A percentile compares a stretch with the other conserved stretches of the same genome.
phyloP scores from a whole-genome alignment of 2,329 filamentous ascomycete genomes.

The Talaromyces verruculosus region DNA sequence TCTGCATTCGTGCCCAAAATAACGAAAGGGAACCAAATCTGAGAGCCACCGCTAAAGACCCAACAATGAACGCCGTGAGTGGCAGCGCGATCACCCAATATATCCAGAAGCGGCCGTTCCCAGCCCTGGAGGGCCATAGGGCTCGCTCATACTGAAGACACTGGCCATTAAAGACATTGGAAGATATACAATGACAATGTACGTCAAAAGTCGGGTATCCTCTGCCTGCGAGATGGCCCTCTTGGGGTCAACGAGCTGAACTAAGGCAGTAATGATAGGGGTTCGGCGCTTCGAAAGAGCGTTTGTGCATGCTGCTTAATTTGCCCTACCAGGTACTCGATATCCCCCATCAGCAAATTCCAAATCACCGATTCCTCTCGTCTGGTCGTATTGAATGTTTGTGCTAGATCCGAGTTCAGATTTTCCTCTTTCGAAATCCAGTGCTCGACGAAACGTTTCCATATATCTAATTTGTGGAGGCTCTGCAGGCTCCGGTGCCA shows the following conservation, averaged over 20 bases:
- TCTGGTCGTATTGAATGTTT: neutral
- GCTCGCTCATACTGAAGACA: conserved; percentile 10
- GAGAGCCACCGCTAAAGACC: neutral
- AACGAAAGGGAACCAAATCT: neutral
- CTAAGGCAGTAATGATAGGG: conserved; percentile 6
- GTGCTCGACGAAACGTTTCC: neutral
- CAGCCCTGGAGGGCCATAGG: neutral
- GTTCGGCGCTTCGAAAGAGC: neutral
- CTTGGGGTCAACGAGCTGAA: neutral
- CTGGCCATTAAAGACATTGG: conserved; percentile 2
- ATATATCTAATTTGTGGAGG: neutral
- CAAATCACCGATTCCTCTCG: neutral
- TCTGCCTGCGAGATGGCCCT: conserved; percentile 8
- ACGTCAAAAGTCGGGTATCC: conserved; percentile 7
- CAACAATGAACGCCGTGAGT: neutral
- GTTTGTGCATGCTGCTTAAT: neutral
- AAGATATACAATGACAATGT: conserved; percentile 10
- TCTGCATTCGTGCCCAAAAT: neutral
- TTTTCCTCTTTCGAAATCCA: neutral
- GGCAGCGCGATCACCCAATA: conserved; percentile 8
- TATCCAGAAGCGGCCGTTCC: conserved; percentile 8
- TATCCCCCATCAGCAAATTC: neutral
- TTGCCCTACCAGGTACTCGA: neutral
- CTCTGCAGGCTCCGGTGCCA: neutral
- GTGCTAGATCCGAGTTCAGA: too few species aligned